A percentile compares a stretch with the other conserved stretches of the same genome.
phyloP scores from a whole-genome alignment of 305 asterid species.

The Fraxinus latifolia region DNA sequence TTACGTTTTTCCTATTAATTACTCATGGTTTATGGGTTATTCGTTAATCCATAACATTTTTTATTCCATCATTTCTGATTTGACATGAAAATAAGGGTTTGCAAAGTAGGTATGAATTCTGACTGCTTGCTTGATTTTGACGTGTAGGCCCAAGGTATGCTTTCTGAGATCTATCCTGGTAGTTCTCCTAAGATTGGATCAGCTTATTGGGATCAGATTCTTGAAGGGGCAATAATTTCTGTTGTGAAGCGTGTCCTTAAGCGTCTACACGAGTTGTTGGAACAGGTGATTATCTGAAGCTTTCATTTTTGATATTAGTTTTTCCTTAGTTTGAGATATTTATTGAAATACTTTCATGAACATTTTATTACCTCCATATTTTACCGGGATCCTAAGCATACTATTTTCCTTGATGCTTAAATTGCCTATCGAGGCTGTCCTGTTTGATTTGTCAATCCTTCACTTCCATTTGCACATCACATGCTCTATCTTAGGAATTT shows the following conservation, averaged over 20 bases:
- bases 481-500: constrained; percentile 4
- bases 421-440: constrained; percentile 17
- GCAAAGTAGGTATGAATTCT: constrained; percentile 13
- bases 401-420: constrained; percentile 3
- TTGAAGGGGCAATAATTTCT: constrained; percentile 77
- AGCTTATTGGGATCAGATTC: constrained; percentile 95
- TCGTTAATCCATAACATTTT: constrained; percentile 12
- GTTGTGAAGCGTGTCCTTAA: constrained; percentile 75
- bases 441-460: constrained; percentile 6
- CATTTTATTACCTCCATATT: constrained; percentile 15
- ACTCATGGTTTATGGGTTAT: not conserved
- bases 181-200: constrained; percentile 79
- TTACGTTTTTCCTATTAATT: constrained; percentile 5
- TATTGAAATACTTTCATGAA: constrained; percentile 1
- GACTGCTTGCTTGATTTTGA: constrained; percentile 26
- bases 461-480: constrained; percentile 9
- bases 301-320: constrained; percentile 5
- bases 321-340: not conserved
- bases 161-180: constrained; percentile 96
- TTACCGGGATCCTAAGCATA: constrained; percentile 16
- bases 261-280: constrained; percentile 69
- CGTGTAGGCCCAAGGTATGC: constrained; percentile 85
- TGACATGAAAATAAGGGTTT: constrained; percentile 14
- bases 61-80: constrained; percentile 14
- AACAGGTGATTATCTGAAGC: constrained; percentile 57